Evolutionary conservation across 1,284 basidiomycete genomes (phyloP), one percentile per base, ranked within the genome.

Genomic region (Tilletia setariae): DNA sequence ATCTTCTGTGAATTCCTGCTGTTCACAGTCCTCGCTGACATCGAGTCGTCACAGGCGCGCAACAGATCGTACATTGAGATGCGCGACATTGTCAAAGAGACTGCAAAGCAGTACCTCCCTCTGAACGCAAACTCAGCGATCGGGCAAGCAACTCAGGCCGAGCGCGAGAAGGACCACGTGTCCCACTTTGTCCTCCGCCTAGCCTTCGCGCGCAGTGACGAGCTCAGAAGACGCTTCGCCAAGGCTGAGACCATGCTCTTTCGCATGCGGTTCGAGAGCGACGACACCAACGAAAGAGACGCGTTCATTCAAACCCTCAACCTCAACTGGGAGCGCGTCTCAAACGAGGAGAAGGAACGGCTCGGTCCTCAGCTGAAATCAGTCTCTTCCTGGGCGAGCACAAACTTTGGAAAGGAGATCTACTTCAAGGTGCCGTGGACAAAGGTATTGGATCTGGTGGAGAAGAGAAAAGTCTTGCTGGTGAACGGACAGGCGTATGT

Each of bases 191-290:
- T 98, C 1, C 86, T 98, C 70, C 86, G 96, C 56, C 86, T 99
- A 47, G 94, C 96, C 1, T 98, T 99, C 83, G 96, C 94, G 84
- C 89, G 93, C 68, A 96, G 93, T 61, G 94, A 97, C 75, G 96
- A 99, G 70, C 86, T 99, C 44, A 86, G 95, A 65, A 85, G 89
- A 63, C 87, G 95, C 49, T 99, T 97, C 79, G 86, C 97, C 67
- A 92, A 93, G 76, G 91, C 92, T 4, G 96, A 99, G 84, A 87
- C 88, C 0, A 89, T 88, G 0, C 84, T 98, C 16, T 98, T 98
- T 84, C 88, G 86, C 72, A 85, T 94, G 63, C 88, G 94, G 15
- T 98, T 90, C 79, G 92, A 94, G 61, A 85, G 81, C 0, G 91
- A 92, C 73, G 87, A 88, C 69, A 75, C 70, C 0, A 59, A 59